These are phyloP conservation scores for Nemania sp. DNA, from an alignment of 2,329 filamentous ascomycete species.

Conservation along the genomic window DNA sequence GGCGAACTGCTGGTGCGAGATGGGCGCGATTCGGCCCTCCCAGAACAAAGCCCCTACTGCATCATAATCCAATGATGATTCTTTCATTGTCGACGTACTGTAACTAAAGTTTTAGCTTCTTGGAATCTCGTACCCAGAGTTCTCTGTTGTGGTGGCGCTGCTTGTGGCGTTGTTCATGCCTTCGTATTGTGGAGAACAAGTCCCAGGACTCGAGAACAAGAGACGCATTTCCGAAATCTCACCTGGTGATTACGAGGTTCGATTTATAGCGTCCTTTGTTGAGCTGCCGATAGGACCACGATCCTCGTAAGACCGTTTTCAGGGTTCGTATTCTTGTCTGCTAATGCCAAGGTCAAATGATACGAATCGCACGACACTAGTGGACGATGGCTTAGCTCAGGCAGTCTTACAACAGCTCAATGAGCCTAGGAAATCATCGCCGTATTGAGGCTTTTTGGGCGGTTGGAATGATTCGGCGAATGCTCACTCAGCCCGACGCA, in stretches of 20 bases:
- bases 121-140: not conserved
- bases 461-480: slow-evolving; percentile 3
- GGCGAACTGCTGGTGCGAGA: no score
- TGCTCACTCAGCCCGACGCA: slow-evolving; percentile 7
- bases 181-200: slow-evolving; percentile 7
- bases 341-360: slow-evolving; percentile 11
- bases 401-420: slow-evolving; percentile 6
- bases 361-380: slow-evolving; percentile 16
- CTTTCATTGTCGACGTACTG: no score
- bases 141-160: not conserved
- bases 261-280: not conserved
- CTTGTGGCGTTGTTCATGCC: not conserved
- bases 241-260: not conserved
- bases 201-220: not conserved
- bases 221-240: slow-evolving; percentile 4
- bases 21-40: no score
- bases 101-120: no score
- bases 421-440: not conserved
- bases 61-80: no score
- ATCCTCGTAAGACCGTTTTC: not conserved
- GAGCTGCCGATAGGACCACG: not conserved
- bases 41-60: no score
- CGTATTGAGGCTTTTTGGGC: slow-evolving; percentile 5
- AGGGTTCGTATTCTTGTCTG: slow-evolving; percentile 14
- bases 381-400: slow-evolving; percentile 1